Conservation (phyloP, 495 filamentous ascomycete species). For the Xylaria palmicola region DNA sequence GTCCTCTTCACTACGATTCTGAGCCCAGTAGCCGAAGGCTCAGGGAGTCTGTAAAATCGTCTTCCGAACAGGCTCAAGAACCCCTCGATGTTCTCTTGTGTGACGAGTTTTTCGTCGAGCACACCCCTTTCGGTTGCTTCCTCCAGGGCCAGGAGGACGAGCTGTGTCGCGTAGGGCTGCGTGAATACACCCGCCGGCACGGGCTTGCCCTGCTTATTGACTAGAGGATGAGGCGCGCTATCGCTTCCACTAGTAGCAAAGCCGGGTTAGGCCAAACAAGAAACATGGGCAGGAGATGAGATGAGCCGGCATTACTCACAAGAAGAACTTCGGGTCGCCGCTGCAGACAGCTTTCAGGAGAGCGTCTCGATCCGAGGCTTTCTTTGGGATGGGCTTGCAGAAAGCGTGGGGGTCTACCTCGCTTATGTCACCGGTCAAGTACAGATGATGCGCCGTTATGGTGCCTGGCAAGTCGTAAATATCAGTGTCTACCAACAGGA, state of each 20-base stretch:
- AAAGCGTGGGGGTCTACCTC: slow-evolving; percentile 75
- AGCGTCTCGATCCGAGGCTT: slow-evolving; percentile 70
- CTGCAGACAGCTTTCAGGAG: slow-evolving; percentile 66
- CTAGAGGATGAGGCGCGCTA: slow-evolving; percentile 73
- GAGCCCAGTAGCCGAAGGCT: slow-evolving; percentile 40
- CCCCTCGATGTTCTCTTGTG: slow-evolving; percentile 63
- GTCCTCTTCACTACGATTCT: slow-evolving; percentile 63
- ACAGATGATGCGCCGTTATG: slow-evolving; percentile 72
- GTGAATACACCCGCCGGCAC: slow-evolving; percentile 81
- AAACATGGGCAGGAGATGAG: not conserved
- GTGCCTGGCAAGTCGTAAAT: slow-evolving; percentile 18
- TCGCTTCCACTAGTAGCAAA: slow-evolving; percentile 47
- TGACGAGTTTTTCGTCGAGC: slow-evolving; percentile 66
- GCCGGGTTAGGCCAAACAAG: slow-evolving; percentile 24
- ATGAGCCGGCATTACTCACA: slow-evolving; percentile 40
- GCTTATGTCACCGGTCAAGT: slow-evolving; percentile 73
- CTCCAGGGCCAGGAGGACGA: slow-evolving; percentile 72
- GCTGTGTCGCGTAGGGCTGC: slow-evolving; percentile 77
- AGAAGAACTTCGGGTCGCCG: slow-evolving; percentile 79
- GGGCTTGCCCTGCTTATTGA: slow-evolving; percentile 60
- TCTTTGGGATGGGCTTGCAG: slow-evolving; percentile 83
- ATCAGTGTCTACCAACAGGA: not conserved
- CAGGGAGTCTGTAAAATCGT: slow-evolving; percentile 63
- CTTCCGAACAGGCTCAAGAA: slow-evolving; percentile 77
- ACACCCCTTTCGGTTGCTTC: slow-evolving; percentile 65